Evolutionary conservation across 441 rosid species (phyloP).

Genomic region (Eruca vesicaria): DNA sequence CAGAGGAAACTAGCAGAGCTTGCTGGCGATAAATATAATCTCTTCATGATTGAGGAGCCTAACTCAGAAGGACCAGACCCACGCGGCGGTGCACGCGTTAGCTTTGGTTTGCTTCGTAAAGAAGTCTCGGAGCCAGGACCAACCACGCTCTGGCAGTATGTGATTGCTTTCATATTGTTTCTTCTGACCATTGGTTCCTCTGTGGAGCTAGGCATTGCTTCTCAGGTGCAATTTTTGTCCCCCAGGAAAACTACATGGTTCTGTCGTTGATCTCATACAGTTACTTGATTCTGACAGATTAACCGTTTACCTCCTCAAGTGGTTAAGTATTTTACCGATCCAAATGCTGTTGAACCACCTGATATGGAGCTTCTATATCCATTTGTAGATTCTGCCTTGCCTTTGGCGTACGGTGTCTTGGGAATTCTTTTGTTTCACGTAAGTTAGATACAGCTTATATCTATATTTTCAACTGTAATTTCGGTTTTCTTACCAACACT

Average conservation of each 20-base stretch:
- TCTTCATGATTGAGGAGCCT: slow-evolving; percentile 97
- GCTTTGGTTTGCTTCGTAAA: slow-evolving; percentile 89
- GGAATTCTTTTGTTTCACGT: slow-evolving; percentile 92
- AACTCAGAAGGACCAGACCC: slow-evolving; percentile 90
- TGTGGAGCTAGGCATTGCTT: slow-evolving; percentile 93
- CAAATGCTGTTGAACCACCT: slow-evolving; percentile 82
- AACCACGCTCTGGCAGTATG: slow-evolving; percentile 98
- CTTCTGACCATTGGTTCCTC: slow-evolving; percentile 88
- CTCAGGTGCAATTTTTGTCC: slow-evolving; percentile 57
- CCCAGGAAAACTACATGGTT: background rate
- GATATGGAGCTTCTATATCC: slow-evolving; percentile 87
- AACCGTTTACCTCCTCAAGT: slow-evolving; percentile 95
- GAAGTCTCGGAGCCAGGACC: slow-evolving; percentile 98
- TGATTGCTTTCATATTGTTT: slow-evolving; percentile 80
- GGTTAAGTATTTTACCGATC: slow-evolving; percentile 90
- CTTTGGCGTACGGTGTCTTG: slow-evolving; percentile 89
- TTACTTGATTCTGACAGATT: slow-evolving; percentile 48
- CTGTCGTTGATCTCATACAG: slow-evolving; percentile 1
- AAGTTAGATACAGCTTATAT: slow-evolving; percentile 14
- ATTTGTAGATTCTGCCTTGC: slow-evolving; percentile 91
- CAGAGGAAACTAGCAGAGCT: slow-evolving; percentile 66
- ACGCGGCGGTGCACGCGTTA: slow-evolving; percentile 96
- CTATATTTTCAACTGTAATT: background rate
- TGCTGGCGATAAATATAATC: slow-evolving; percentile 73
- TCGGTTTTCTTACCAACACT: background rate